Evolutionary conservation across 2,329 filamentous ascomycete genomes (phyloP).

Genomic region (Trichoderma arundinaceum): DNA sequence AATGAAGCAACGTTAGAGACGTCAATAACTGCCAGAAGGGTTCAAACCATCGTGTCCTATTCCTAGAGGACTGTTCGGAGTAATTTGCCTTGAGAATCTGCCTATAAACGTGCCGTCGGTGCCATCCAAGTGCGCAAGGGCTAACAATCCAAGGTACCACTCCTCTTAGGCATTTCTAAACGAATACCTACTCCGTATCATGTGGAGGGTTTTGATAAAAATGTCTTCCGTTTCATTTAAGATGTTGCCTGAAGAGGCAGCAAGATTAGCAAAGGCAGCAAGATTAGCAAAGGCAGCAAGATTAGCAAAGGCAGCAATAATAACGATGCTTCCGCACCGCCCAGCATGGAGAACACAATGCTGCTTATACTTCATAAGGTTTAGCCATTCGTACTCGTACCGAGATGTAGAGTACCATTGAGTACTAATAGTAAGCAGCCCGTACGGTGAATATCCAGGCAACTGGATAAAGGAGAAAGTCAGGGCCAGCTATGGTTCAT

Average conservation of each 20-base stretch:
- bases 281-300: background rate
- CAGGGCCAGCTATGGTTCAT: background rate
- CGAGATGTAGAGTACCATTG: background rate
- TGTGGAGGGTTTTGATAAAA: too few relatives aligned
- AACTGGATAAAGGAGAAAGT: slow-evolving; percentile 17
- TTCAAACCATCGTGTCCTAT: background rate
- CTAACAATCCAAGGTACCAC: background rate
- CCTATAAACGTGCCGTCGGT: background rate
- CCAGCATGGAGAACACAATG: background rate
- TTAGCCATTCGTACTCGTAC: background rate
- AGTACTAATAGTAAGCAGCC: background rate
- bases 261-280: background rate
- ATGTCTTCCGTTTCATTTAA: background rate
- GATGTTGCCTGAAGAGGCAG: background rate
- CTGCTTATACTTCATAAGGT: background rate
- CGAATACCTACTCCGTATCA: background rate
- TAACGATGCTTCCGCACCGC: background rate
- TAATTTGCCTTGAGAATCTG: background rate
- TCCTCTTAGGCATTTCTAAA: background rate
- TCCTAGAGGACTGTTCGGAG: background rate
- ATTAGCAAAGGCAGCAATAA: background rate
- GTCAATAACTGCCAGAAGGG: background rate
- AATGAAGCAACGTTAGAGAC: slow-evolving; percentile 32
- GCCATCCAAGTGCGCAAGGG: background rate
- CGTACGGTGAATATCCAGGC: slow-evolving; percentile 12